Conservation (phyloP, 352 stramenopile genomes). For the Pythium plurisporium region DNA sequence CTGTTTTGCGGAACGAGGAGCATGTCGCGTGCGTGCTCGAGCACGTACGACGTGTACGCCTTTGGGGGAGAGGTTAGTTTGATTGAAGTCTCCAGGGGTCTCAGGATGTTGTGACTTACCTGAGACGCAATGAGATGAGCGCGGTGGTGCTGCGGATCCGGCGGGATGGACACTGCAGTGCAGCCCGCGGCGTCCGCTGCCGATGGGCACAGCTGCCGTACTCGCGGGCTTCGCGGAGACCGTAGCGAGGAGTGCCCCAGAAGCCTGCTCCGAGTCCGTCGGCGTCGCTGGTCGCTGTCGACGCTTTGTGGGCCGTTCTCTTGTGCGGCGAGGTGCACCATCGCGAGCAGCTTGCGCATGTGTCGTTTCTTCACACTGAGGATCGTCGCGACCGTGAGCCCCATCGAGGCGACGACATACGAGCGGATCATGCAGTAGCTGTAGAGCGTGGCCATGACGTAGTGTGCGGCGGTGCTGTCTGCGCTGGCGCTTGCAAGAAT, state of each 20-base stretch:
- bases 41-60: constrained; percentile 29
- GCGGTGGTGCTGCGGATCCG: constrained; percentile 24
- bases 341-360: neutral
- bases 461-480: neutral
- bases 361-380: constrained; percentile 19
- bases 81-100: too few relatives aligned
- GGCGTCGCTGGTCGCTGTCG: neutral
- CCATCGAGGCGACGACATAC: constrained; percentile 16
- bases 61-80: constrained; percentile 1
- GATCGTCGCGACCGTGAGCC: constrained; percentile 12
- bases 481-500: neutral
- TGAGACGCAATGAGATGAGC: constrained; percentile 20
- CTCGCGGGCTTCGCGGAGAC: neutral
- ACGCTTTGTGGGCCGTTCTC: neutral
- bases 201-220: constrained; percentile 16
- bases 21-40: constrained; percentile 26
- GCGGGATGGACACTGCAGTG: constrained; percentile 29
- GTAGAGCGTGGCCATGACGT: constrained; percentile 6
- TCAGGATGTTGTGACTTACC: neutral
- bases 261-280: neutral
- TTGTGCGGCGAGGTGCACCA: neutral
- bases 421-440: constrained; percentile 18
- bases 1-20: constrained; percentile 16
- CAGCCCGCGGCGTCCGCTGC: constrained; percentile 20
- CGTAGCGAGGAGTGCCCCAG: neutral